Evolutionary conservation across 176 grass and related monocot species (phyloP).

Genomic region (Aegilops bicornis): DNA sequence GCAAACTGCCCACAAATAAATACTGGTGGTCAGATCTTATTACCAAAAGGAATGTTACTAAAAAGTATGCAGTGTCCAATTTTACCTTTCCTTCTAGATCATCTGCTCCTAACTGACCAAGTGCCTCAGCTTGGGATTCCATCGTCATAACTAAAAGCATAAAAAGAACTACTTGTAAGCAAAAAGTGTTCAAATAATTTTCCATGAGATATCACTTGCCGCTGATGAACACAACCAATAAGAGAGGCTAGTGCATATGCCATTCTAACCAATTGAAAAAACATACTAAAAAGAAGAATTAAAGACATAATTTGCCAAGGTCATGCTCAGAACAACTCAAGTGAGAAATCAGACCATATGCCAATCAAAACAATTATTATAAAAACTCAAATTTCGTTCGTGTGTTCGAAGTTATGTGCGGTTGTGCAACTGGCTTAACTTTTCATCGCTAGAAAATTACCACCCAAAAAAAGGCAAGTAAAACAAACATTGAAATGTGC

Average conservation of each 20-base stretch:
- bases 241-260: not conserved
- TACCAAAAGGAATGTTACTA: not conserved
- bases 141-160: constrained; percentile 79
- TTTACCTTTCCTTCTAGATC: constrained; percentile 98
- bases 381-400: not conserved
- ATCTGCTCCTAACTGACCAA: constrained; percentile 83
- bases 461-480: not conserved
- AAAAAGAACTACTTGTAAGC: constrained; percentile 27
- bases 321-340: not conserved
- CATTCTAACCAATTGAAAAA: constrained; percentile 13
- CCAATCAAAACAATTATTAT: not conserved
- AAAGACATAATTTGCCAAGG: not conserved
- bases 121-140: constrained; percentile 98
- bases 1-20: constrained; percentile 64
- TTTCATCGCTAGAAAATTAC: not conserved
- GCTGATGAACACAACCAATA: not conserved
- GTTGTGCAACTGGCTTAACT: not conserved
- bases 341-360: not conserved
- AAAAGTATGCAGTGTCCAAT: not conserved
- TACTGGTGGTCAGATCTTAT: constrained; percentile 11
- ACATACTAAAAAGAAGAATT: constrained; percentile 5
- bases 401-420: not conserved
- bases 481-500: not conserved
- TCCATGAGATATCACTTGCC: not conserved
- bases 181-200: not conserved